Evolutionary conservation across 1,139 yeast genomes (phyloP), one percentile per base, ranked within the genome.

Genomic region (Nematodospora anomalae): DNA sequence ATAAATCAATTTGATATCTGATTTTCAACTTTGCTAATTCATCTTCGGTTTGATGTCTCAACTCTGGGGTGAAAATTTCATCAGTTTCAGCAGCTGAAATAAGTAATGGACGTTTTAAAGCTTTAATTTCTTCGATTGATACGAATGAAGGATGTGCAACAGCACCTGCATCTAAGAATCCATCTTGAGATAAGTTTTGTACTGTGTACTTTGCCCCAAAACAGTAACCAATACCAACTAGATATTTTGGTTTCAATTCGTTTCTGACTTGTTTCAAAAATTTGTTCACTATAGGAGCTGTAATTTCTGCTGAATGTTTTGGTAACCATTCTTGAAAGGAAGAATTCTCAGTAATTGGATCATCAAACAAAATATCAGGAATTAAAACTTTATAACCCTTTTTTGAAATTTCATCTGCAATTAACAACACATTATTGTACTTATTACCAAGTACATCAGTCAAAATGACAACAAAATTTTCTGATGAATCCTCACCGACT

Each of bases 91-190:
- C 92, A 41, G 86, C 87, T 25, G 84, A 69, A 44, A 88, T 79
- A 43, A 80, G 45, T 20, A 88, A 32, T 18, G 96, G 95, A 45
- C 71, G 76, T 25, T 45, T 38, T 44, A 87, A 58, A 3, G 68
- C 76, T 33, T 67, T 74, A 35, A 86, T 71, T 49, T 84, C 94
- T 20, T 79, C 88, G 21, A 74, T 70, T 7, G 71, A 41, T 23
- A 85, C 81, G 42, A 80, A 71, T 1, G 94, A 81, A 9, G 96
- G 96, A 58, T 89, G 96, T 10, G 90, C 92, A 41, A 76, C 58
- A 7, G 90, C 94, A 48, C 76, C 88, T 22, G 71, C 83, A 42
- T 79, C 74, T 20, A 77, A 58, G 16, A 60, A 48, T 15, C 81
- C 82, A 16, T 54, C 64, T 12, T 60, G 58, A 2, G 75, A 62